A percentile compares a stretch with the other conserved stretches of the same genome.
These are phyloP conservation scores for Hordeum marinum DNA, from an alignment of 176 grass and related monocot species.

Conservation along the genomic window DNA sequence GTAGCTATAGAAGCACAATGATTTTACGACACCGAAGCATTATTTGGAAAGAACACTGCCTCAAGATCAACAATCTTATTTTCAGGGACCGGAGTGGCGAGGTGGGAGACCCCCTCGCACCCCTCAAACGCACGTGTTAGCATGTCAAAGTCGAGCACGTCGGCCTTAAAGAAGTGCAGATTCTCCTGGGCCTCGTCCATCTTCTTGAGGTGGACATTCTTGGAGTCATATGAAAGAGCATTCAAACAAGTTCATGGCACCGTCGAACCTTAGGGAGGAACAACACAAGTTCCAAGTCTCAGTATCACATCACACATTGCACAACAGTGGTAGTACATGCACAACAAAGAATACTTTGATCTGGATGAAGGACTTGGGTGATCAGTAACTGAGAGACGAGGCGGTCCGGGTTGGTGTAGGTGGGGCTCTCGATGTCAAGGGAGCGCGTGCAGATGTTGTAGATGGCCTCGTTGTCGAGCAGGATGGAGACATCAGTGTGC, in stretches of 20 bases:
- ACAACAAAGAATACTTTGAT: background rate
- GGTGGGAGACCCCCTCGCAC: no score
- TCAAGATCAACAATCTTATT: no score
- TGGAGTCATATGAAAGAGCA: no score
- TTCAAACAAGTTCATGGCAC: slow-evolving; percentile 77
- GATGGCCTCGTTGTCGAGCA: slow-evolving; percentile 85
- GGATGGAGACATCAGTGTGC: slow-evolving; percentile 81
- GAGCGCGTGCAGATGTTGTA: slow-evolving; percentile 82
- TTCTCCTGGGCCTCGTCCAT: no score
- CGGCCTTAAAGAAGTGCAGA: no score
- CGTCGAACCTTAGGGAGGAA: slow-evolving; percentile 73
- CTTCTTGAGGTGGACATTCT: no score
- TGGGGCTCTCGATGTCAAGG: slow-evolving; percentile 69
- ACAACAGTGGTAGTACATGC: background rate
- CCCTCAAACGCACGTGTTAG: no score
- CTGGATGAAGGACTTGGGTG: background rate
- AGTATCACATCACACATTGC: background rate
- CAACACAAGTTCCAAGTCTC: background rate
- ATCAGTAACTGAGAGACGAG: slow-evolving; percentile 55
- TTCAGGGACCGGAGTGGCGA: no score
- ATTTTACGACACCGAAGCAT: no score
- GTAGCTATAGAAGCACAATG: no score
- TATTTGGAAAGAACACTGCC: no score
- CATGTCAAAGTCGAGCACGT: no score
- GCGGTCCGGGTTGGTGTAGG: slow-evolving; percentile 73